A percentile compares a stretch with the other conserved stretches of the same genome.
These are phyloP conservation scores for Alloteropsis angusta DNA, from an alignment of 202 grass and related monocot genomes.

Conservation along the genomic window DNA sequence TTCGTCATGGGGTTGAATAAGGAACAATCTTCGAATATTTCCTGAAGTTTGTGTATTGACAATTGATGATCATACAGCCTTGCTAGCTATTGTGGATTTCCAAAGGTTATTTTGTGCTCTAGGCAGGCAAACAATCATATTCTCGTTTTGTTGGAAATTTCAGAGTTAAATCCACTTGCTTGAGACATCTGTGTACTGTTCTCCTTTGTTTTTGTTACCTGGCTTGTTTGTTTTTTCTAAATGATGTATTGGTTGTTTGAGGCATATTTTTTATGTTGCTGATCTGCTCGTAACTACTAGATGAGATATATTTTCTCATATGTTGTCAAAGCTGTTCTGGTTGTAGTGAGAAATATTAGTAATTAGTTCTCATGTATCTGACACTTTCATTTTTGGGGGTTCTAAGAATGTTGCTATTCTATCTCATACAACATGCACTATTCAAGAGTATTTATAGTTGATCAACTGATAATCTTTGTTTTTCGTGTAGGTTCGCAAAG, in stretches of 20 bases:
- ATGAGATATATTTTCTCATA: background rate
- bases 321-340: background rate
- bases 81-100: background rate
- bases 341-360: background rate
- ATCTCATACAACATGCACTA: background rate
- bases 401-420: background rate
- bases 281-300: background rate
- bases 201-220: background rate
- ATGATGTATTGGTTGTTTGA: background rate
- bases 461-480: background rate
- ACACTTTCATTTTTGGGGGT: background rate
- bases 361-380: background rate
- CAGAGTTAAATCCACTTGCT: background rate
- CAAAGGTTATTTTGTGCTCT: background rate
- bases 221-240: background rate
- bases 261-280: background rate
- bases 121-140: background rate
- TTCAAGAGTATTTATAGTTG: background rate
- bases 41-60: background rate
- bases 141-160: background rate
- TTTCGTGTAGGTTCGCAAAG: background rate
- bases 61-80: background rate
- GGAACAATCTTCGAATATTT: background rate
- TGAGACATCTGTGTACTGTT: background rate
- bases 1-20: background rate